Base-by-base conservation (phyloP, 2,329 filamentous ascomycete species). In the Sporothrix inflata region DNA sequence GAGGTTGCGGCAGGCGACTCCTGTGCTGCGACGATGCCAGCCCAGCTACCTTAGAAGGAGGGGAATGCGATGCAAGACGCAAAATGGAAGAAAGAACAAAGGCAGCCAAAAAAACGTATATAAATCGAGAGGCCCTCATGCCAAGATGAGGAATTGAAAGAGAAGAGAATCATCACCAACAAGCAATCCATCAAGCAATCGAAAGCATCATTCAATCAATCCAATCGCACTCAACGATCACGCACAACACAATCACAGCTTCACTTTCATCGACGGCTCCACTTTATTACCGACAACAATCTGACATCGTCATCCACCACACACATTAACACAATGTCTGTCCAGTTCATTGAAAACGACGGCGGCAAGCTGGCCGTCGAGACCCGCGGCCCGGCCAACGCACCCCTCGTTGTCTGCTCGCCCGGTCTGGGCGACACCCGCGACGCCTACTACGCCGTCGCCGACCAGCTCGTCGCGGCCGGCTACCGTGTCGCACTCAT, bases 351-450 rank as follows among this genome's bases (percentile, higher is more conserved):
- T 30, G 71, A 71, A 24, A 66, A 40, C 40, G 65, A 63, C 53
- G 68, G 71, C 24, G 71, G 71, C 60, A 70, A 73, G 69, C 69
- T 76, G 9, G 75, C 75, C 63, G 75, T 76, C 30, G 75, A 76
- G 60, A 24, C 74, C 14, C 70, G 73, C n/a, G 75, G 75, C 30
- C 47, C 40, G 12, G 45, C 40, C 3, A 9, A 40, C 7, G 55
- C 57, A 0, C 75, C 75, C 0, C 74, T 76, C 11, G 71, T 76
- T 19, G 60, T 76, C 61, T 74, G 72, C 71, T 74, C 75, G 21
- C 74, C 75, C 16, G 74, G 69, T 30, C 66, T 76, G 27, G 75
- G 75, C 63, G 75, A 76, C 67, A 69, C 47, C 7, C 75, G 75
- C 47, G 73, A 72, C 38, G 69, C 75, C 16, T 76, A 73, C 69